These are phyloP conservation scores for Scedosporium minutisporum DNA, from an alignment of 2,329 filamentous ascomycete species.

Conservation along the genomic window DNA sequence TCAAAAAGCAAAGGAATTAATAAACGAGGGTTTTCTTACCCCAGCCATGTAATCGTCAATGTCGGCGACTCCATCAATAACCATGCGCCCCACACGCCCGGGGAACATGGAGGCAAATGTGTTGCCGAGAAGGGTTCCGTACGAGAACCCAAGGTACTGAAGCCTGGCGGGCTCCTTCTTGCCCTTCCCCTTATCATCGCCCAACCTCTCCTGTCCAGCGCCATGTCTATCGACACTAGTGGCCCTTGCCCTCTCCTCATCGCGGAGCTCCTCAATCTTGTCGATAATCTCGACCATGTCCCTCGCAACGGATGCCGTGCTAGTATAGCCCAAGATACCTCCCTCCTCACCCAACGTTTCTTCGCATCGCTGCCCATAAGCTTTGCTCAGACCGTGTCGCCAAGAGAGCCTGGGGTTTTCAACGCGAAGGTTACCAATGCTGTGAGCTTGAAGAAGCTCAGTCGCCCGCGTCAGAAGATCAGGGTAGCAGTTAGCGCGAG, in stretches of 20 bases:
- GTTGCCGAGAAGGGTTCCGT: slow-evolving; percentile 26
- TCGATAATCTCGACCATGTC: slow-evolving; percentile 37
- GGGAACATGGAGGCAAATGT: slow-evolving; percentile 26
- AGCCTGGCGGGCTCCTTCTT: slow-evolving; percentile 16
- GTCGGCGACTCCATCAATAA: slow-evolving; percentile 29
- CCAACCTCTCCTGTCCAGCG: slow-evolving; percentile 9
- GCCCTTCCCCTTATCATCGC: neutral
- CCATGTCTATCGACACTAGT: neutral
- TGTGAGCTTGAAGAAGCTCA: slow-evolving; percentile 19
- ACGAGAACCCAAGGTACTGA: slow-evolving; percentile 42
- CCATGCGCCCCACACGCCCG: slow-evolving; percentile 27
- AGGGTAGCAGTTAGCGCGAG: slow-evolving; percentile 28
- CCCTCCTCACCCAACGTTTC: slow-evolving; percentile 11
- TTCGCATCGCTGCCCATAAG: slow-evolving; percentile 20
- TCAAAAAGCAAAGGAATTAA: neutral
- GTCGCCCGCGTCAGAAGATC: slow-evolving; percentile 19
- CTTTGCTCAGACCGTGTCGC: slow-evolving; percentile 12
- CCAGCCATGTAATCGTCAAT: slow-evolving; percentile 24
- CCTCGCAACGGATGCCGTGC: slow-evolving; percentile 27
- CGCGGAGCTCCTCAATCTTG: slow-evolving; percentile 24
- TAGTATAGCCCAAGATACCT: slow-evolving; percentile 22
- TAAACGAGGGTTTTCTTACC: slow-evolving; percentile 15
- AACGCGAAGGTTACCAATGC: slow-evolving; percentile 17
- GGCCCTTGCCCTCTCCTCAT: slow-evolving; percentile 5
- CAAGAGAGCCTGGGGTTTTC: slow-evolving; percentile 13